phyloP scores from a whole-genome alignment of 306 rosid genomes.

The Castanea mollissima region DNA sequence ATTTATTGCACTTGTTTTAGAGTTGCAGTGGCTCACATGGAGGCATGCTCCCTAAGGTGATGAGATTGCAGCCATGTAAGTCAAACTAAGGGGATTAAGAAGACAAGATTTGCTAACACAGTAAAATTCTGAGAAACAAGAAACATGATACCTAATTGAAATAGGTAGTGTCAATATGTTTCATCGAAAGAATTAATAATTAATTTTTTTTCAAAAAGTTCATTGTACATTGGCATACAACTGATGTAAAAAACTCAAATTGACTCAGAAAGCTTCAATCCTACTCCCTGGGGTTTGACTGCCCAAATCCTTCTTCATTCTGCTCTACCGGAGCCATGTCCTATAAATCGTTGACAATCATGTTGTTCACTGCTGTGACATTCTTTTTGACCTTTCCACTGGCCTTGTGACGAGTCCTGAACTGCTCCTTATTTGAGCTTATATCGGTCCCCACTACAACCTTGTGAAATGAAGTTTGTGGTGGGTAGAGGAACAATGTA shows the following conservation, averaged over 20 bases:
- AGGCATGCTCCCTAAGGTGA: too few relatives aligned
- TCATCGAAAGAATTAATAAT: too few relatives aligned
- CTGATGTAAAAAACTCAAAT: background rate
- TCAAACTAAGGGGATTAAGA: too few relatives aligned
- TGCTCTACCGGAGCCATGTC: background rate
- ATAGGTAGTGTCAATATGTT: too few relatives aligned
- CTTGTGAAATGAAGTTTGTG: background rate
- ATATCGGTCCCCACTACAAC: background rate
- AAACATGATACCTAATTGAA: background rate
- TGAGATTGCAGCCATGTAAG: too few relatives aligned
- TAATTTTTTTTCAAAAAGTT: background rate
- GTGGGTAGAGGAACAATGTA: background rate
- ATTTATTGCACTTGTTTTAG: background rate
- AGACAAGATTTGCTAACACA: too few relatives aligned
- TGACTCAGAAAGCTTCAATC: too few relatives aligned
- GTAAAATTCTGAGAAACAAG: background rate
- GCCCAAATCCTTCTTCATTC: background rate
- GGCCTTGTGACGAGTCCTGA: too few relatives aligned
- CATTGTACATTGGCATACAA: background rate
- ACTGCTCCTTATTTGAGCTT: too few relatives aligned
- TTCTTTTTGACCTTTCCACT: background rate
- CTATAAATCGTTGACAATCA: background rate
- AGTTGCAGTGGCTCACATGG: background rate
- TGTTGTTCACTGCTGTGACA: background rate
- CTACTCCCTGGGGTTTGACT: background rate